phyloP scores from a whole-genome alignment of 495 filamentous ascomycete genomes.

The Daldinia concentrica region DNA sequence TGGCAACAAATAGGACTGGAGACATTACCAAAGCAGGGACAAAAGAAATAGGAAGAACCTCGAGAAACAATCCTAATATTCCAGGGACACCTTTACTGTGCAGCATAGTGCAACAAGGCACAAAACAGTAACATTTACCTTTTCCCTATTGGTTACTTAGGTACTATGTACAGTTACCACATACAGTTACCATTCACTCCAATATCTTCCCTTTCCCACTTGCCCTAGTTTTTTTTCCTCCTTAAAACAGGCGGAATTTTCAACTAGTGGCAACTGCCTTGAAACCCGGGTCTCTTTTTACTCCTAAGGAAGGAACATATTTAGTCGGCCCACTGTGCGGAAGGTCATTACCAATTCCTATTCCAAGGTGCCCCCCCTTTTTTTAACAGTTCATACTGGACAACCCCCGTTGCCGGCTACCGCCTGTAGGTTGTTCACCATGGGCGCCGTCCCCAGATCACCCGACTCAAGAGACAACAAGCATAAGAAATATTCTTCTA shows the following conservation, averaged over 20 bases:
- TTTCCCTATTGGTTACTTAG: background rate
- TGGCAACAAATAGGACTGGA: background rate
- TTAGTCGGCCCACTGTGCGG: background rate
- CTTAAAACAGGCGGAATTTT: background rate
- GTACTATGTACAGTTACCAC: background rate
- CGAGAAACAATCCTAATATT: background rate
- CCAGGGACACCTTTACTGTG: background rate
- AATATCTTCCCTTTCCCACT: background rate
- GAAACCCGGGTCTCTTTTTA: background rate
- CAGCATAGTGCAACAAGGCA: background rate
- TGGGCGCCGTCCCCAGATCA: background rate
- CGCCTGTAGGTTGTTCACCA: constrained; percentile 1
- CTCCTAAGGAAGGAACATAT: constrained; percentile 10
- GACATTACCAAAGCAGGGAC: background rate
- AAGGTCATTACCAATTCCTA: constrained; percentile 21
- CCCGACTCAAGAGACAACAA: constrained; percentile 7
- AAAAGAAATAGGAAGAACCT: background rate
- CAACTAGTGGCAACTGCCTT: background rate
- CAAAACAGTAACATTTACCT: background rate
- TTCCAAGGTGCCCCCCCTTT: constrained; percentile 1
- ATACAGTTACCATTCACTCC: background rate
- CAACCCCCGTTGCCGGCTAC: background rate
- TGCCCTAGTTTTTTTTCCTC: background rate
- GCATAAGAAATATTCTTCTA: constrained; percentile 2
- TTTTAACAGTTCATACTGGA: background rate